Base-by-base conservation (phyloP, 2,329 filamentous ascomycete species). In the Teratosphaeria pseudoeucalypti region DNA sequence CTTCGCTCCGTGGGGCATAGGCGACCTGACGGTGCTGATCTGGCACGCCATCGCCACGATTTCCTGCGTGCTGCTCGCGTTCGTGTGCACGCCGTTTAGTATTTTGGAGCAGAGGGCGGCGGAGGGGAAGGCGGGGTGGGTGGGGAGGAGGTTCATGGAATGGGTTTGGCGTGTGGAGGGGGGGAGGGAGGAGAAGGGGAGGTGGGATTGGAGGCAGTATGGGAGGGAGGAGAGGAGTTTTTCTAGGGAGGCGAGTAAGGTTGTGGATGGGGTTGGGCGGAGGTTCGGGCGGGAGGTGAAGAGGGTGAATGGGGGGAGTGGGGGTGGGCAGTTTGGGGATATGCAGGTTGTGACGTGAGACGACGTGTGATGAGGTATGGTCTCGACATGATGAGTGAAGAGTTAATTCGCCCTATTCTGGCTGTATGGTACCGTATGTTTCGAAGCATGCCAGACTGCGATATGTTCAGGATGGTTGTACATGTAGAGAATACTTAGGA, bases 21-120 rank as follows among this genome's bases (percentile, higher is more conserved):
- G 67, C 12, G 61, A 62, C 19, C 55, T 60, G 0, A 34, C 86
- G 1, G 72, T 90, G 1, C 78, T 82, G 73, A 63, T 79, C 2
- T 87, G 82, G 80, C 87, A 91, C 70, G 75, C 86, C 23, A 78
- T 84, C 57, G 84, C 84, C 3, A 87, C 88, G 0, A 62, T 82
- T 3, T 69, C 88, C 3, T 92, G 88, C 64, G 75, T 88, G 1
- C 1, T 87, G 1, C 39, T 58, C 26, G 59, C 58, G 10, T 19
- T 58, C 11, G 5, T 57, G 5, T 56, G 56, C 23, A 32, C 52
- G 53, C 57, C 57, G 1, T 58, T 60, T n/a, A 52, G 49, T 6
- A 78, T 75, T 75, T 63, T 77, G 52, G 78, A 81, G 69, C 77
- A 84, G 61, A 54, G 54, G 6, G 56, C 34, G 16, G 39, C 55